phyloP scores from a whole-genome alignment of 2,329 filamentous ascomycete genomes.

The Helminthosporium solani region DNA sequence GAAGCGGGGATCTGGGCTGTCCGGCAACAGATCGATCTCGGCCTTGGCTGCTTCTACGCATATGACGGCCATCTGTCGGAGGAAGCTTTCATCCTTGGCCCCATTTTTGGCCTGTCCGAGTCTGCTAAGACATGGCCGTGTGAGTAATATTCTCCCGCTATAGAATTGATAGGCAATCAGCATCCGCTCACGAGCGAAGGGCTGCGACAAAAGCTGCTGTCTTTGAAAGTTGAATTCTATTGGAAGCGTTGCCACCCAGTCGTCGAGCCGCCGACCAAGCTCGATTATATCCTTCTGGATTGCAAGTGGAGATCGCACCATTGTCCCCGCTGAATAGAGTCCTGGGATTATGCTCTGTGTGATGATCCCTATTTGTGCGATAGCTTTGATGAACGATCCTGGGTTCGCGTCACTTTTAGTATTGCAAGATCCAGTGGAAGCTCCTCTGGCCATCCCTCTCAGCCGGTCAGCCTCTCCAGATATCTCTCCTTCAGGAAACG shows the following conservation, averaged over 20 bases:
- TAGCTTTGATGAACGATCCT: constrained; percentile 29
- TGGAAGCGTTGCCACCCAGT: constrained; percentile 37
- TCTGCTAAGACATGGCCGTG: constrained; percentile 40
- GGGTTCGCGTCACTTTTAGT: constrained; percentile 15
- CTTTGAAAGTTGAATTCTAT: constrained; percentile 30
- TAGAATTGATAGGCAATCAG: constrained; percentile 39
- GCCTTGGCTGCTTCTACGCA: constrained; percentile 43
- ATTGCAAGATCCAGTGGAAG: constrained; percentile 4
- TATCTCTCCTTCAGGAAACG: constrained; percentile 22
- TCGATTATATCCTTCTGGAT: constrained; percentile 38
- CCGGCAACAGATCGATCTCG: constrained; percentile 39
- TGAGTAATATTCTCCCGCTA: constrained; percentile 44
- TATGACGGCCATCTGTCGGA: constrained; percentile 31
- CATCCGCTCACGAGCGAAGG: constrained; percentile 28
- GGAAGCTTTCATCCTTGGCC: constrained; percentile 25
- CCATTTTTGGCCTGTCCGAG: constrained; percentile 22
- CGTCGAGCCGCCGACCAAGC: constrained; percentile 34
- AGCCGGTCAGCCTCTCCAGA: constrained; percentile 9
- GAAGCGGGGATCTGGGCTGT: constrained; percentile 28
- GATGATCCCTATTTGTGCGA: constrained; percentile 33
- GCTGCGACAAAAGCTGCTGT: neutral
- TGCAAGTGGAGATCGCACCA: constrained; percentile 32
- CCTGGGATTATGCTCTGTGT: constrained; percentile 36
- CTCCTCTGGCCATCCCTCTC: constrained; percentile 5
- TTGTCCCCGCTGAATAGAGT: constrained; percentile 41